A percentile compares a stretch with the other conserved stretches of the same genome.
Evolutionary conservation across 768 basidiomycete genomes (phyloP).

Genomic region (Mycena rosella): DNA sequence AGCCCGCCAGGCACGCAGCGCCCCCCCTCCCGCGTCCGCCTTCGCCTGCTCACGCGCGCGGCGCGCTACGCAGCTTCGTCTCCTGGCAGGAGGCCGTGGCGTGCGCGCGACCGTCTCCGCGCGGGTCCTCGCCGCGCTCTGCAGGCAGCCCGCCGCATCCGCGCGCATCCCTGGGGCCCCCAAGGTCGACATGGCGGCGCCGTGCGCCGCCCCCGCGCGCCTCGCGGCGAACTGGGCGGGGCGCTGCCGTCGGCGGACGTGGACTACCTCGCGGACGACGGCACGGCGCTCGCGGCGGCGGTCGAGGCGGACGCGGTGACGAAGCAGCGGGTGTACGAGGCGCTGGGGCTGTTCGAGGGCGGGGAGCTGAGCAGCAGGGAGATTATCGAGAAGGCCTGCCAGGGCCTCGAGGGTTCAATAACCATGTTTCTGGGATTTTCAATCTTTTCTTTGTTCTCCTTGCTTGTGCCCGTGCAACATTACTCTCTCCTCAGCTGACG

Average conservation of each 20-base stretch:
- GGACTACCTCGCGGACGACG: conserved; percentile 48
- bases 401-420: too few relatives aligned
- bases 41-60: not conserved
- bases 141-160: conserved; percentile 23
- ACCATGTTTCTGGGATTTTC: too few relatives aligned
- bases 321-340: conserved; percentile 51
- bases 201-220: conserved; percentile 22
- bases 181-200: conserved; percentile 22
- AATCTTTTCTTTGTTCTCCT: too few relatives aligned
- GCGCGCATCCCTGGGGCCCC: conserved; percentile 29
- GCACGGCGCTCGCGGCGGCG: conserved; percentile 43
- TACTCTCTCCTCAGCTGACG: too few relatives aligned
- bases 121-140: conserved; percentile 26
- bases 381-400: conserved; percentile 2
- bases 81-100: conserved; percentile 32
- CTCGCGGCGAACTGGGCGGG: conserved; percentile 27
- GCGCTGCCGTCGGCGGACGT: conserved; percentile 27
- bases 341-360: conserved; percentile 50
- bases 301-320: conserved; percentile 48
- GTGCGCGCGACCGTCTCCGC: conserved; percentile 30
- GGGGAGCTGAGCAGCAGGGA: conserved; percentile 42
- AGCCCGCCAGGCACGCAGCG: conserved; percentile 14
- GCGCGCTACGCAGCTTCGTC: conserved; percentile 26
- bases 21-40: too few relatives aligned
- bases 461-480: too few relatives aligned